These are phyloP conservation scores for Pisolithus microcarpus DNA, from an alignment of 768 basidiomycete genomes.

Conservation along the genomic window DNA sequence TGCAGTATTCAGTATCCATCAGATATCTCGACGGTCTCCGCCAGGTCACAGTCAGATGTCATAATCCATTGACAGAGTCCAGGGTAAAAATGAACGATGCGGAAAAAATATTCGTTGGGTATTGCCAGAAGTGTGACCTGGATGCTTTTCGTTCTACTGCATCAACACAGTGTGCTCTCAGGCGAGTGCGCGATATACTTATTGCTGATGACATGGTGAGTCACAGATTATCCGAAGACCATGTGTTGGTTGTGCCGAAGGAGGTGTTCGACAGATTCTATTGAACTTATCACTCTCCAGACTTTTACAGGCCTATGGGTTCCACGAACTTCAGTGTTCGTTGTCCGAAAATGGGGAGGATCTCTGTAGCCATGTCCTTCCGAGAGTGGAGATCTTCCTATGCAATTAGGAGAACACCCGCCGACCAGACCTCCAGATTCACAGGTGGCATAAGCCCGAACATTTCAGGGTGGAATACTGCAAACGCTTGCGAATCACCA, in stretches of 20 bases:
- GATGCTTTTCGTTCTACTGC: slow-evolving; percentile 21
- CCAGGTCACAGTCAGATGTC: slow-evolving; percentile 65
- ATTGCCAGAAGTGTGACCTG: slow-evolving; percentile 34
- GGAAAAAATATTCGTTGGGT: slow-evolving; percentile 64
- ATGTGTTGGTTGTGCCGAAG: slow-evolving; percentile 67
- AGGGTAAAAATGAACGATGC: slow-evolving; percentile 52
- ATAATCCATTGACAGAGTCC: slow-evolving; percentile 36
- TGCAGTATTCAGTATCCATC: neutral
- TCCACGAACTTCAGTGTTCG: slow-evolving; percentile 60
- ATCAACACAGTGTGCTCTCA: slow-evolving; percentile 51
- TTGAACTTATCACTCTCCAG: slow-evolving; percentile 25
- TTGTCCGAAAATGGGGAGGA: slow-evolving; percentile 31
- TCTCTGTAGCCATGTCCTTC: slow-evolving; percentile 55
- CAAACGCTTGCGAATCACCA: slow-evolving; percentile 51
- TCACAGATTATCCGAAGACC: slow-evolving; percentile 64
- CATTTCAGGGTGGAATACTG: slow-evolving; percentile 63
- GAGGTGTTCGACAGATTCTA: slow-evolving; percentile 66
- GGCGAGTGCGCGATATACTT: slow-evolving; percentile 56
- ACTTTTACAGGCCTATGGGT: slow-evolving; percentile 68
- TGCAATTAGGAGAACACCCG: slow-evolving; percentile 66
- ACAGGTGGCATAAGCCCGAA: slow-evolving; percentile 48
- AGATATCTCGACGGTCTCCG: slow-evolving; percentile 80
- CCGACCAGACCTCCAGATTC: slow-evolving; percentile 45
- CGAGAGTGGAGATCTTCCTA: slow-evolving; percentile 78
- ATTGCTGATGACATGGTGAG: slow-evolving; percentile 78